Evolutionary conservation across 768 basidiomycete species (phyloP).

Genomic region (Tricholoma saponaceum): DNA sequence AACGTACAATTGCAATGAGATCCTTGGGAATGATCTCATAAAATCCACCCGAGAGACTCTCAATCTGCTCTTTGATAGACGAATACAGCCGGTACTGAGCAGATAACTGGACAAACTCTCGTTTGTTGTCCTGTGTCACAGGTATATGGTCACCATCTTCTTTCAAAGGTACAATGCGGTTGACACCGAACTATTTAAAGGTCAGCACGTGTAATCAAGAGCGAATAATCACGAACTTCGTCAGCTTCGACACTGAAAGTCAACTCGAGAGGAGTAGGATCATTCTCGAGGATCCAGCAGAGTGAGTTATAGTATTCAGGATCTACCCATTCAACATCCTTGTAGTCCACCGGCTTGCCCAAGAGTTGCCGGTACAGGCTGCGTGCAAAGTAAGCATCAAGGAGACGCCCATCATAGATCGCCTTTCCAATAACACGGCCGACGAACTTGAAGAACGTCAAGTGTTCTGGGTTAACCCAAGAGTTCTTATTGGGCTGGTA

Average conservation of each 20-base stretch:
- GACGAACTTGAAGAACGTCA: conserved; percentile 98
- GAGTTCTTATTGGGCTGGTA: conserved; percentile 96
- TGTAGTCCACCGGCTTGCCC: conserved; percentile 91
- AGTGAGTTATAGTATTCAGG: conserved; percentile 98
- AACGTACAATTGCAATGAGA: conserved; percentile 82
- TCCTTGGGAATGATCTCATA: conserved; percentile 98
- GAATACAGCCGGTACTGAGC: conserved; percentile 91
- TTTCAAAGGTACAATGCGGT: conserved; percentile 84
- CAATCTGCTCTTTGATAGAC: conserved; percentile 95
- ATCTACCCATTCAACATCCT: conserved; percentile 96
- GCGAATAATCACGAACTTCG: conserved; percentile 51
- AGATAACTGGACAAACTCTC: conserved; percentile 93
- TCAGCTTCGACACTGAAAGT: conserved; percentile 97
- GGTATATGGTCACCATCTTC: conserved; percentile 77
- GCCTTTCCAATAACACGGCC: conserved; percentile 98
- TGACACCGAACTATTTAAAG: conserved; percentile 74
- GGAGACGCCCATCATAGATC: conserved; percentile 91
- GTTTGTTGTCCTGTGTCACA: conserved; percentile 95
- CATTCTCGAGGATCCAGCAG: conserved; percentile 98
- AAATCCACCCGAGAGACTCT: conserved; percentile 85
- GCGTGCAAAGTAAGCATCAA: conserved; percentile 97
- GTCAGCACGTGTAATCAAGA: conserved; percentile 7
- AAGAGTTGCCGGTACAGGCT: conserved; percentile 95
- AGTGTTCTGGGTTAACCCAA: conserved; percentile 91
- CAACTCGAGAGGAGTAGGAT: conserved; percentile 79